Evolutionary conservation across 1,284 basidiomycete genomes (phyloP), one percentile per base, ranked within the genome.

Genomic region (Rhodotorula sp.): DNA sequence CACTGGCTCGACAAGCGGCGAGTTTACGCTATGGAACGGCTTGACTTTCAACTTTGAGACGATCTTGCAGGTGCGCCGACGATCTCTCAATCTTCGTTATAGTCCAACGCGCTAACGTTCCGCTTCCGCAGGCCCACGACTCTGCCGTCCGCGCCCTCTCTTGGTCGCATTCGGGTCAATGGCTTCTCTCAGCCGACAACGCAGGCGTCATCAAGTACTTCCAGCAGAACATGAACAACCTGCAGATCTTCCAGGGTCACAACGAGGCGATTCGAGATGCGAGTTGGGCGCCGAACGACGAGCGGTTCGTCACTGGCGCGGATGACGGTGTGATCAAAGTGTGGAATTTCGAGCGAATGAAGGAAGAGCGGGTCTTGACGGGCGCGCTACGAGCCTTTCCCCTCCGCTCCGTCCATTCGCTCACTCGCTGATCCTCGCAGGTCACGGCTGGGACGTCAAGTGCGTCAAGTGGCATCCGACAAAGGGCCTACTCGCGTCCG

Each of bases 11-110:
- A 94, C 94, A 37, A 93, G 90, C 75, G 96, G 96, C 64, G 95
- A 99, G 81, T 98, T 99, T 81, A 98, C 95, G 0, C 86, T 99
- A 9, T 99, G 96, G 95, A 99, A 99, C 78, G 95, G 94, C 26
- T 84, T 96, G 44, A 98, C 95, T 0, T 99, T 98, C 87, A 98
- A 99, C 83, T 99, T 99, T 80, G 95, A 99, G 81, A 97, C 95
- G 0, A 98, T 99, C 77, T 86, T 98, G 53, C 94, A 97, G 81
- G 80, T 79, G 6, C 40, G 72, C 61, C 28, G 7, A 8, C 2
- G 13, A 46, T 30, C 16, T 2, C 6, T 22, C 16, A 0, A 16
- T 10, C 18, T 57, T 28, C 26, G 4, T 28, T 22, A 15, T 7
- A 24, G 54, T 2, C 40, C 34, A 44, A 11, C 22, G 11, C 46